Base-by-base conservation (phyloP, 2,329 filamentous ascomycete genomes). In the Dactylellina parvicollis region DNA sequence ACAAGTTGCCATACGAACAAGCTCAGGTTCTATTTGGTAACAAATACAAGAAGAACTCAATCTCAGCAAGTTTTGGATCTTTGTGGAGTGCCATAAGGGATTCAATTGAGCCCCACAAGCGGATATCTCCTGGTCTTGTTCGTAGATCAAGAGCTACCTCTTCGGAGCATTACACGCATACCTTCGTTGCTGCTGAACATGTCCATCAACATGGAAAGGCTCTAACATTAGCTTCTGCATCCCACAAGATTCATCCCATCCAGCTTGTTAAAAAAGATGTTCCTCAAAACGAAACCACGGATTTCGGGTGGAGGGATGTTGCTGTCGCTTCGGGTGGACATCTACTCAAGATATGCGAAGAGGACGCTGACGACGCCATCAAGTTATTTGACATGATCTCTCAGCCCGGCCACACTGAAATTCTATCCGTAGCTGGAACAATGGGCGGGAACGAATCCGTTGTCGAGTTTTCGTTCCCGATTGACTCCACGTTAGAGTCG, bases 401-500 rank as follows among this genome's bases (percentile, higher is more conserved):
- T 2, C 24, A 52, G 20, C 60, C 60, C 5, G 46, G 65, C 5
- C 24, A 60, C 28, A 49, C 40, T 22, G 70, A 74, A 5, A 50
- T 74, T 18, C 47, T 67, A 22, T 74, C 62, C 3, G 42, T 62
- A n/a, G 61, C 47, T 8, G 70, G 26, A 44, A 22, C 46, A 9
- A 7, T 24, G 14, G 34, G 18, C 16, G 32, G 24, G 7, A 42
- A 49, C 9, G 36, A 46, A 2, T 14, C 32, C 1, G 12, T 24
- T 4, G 28, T 47, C 10, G 61, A 74, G 10, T 74, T 40, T 28
- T 22, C 24, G 4, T 66, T 74, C 12, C 55, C 61, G 1, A 14
- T 74, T 9, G 70, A 67, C 22, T 66, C 70, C 7, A 67, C 42
- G 3, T 18, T 74, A 10, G 46, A 62, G 18, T 66, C 60, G 3